Conservation (phyloP, 1,139 yeast genomes). For the Taphrina betulina region DNA sequence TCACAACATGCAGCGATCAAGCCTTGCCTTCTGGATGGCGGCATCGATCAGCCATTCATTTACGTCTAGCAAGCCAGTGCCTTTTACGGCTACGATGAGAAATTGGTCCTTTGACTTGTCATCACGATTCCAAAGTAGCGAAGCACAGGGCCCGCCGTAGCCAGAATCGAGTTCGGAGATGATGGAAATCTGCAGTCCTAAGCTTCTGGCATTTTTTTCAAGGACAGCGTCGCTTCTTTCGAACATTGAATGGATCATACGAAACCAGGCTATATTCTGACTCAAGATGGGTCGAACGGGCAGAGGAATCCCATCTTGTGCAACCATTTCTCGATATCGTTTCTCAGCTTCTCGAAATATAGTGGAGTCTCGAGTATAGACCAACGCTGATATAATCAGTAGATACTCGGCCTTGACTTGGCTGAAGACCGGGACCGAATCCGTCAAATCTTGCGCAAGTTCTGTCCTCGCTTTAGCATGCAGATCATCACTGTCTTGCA, state of each 20-base stretch:
- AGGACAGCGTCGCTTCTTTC: background rate
- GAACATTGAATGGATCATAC: background rate
- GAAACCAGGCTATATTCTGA: background rate
- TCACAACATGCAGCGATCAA: background rate
- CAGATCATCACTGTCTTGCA: background rate
- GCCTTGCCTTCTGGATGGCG: constrained; percentile 8
- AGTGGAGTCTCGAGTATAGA: constrained; percentile 7
- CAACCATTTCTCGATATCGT: background rate
- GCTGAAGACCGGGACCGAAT: background rate
- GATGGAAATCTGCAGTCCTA: constrained; percentile 1
- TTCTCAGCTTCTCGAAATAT: constrained; percentile 4
- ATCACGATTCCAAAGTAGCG: constrained; percentile 5
- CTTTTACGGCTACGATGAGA: constrained; percentile 22
- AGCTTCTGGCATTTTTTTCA: background rate
- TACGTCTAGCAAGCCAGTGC: constrained; percentile 20
- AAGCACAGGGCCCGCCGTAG: constrained; percentile 23
- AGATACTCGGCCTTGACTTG: constrained; percentile 14
- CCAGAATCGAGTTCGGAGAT: constrained; percentile 27
- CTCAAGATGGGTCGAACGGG: constrained; percentile 1
- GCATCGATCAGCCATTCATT: constrained; percentile 25
- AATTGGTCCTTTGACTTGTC: constrained; percentile 1
- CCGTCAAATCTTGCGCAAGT: too few relatives aligned
- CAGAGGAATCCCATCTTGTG: background rate
- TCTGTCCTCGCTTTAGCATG: background rate
- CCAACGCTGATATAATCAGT: constrained; percentile 12